A percentile compares a stretch with the other conserved stretches of the same genome.
Conservation (phyloP, 768 basidiomycete genomes). For the Lanmaoa pseudosensibilis region DNA sequence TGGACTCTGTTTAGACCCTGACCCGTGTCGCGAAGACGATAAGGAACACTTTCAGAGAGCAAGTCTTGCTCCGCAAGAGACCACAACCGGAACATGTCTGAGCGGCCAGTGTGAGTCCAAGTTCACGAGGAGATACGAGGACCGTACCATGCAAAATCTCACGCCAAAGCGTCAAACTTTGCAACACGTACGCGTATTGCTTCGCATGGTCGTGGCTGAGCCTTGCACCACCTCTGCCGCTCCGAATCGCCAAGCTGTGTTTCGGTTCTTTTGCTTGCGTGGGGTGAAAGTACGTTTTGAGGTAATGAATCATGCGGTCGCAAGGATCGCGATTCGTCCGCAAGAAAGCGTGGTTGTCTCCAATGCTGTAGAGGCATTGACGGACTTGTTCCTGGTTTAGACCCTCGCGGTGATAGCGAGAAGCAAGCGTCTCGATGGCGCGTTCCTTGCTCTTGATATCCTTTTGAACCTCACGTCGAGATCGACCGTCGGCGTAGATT, state of each 20-base stretch:
- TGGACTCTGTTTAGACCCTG: constrained; percentile 92
- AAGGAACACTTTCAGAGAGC: constrained; percentile 69
- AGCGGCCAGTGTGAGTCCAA: constrained; percentile 1
- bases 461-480: constrained; percentile 76
- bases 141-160: constrained; percentile 79
- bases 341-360: constrained; percentile 88
- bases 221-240: constrained; percentile 76
- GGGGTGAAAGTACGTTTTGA: constrained; percentile 78
- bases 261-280: constrained; percentile 64
- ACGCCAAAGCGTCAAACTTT: constrained; percentile 84
- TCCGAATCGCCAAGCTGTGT: constrained; percentile 73
- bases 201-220: constrained; percentile 82
- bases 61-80: constrained; percentile 78
- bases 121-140: neutral
- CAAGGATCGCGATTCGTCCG: constrained; percentile 86
- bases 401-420: constrained; percentile 57
- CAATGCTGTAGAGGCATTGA: constrained; percentile 84
- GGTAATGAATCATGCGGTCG: constrained; percentile 75
- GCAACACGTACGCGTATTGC: constrained; percentile 83
- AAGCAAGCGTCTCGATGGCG: constrained; percentile 74
- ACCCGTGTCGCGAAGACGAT: constrained; percentile 84
- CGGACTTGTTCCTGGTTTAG: constrained; percentile 66
- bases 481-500: constrained; percentile 69
- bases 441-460: constrained; percentile 85
- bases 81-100: constrained; percentile 90